phyloP scores from a whole-genome alignment of 108 stramenopile genomes.

The Stephanodiscus minutulus region DNA sequence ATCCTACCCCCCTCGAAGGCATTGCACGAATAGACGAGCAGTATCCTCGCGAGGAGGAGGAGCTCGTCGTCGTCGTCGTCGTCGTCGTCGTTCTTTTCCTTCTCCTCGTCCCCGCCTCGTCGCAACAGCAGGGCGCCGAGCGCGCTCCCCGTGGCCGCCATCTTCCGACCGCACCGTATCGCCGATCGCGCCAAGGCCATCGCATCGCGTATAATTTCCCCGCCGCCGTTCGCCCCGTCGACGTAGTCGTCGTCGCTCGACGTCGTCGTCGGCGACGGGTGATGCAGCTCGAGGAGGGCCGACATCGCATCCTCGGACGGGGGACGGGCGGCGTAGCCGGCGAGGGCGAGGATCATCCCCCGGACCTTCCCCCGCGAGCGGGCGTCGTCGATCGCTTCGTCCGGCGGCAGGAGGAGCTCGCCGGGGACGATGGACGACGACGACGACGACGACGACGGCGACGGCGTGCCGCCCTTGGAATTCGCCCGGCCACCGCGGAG shows the following conservation, averaged over 20 bases:
- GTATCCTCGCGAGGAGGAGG: slow-evolving; percentile 23
- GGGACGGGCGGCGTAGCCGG: slow-evolving; percentile 41
- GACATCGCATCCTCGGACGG: slow-evolving; percentile 14
- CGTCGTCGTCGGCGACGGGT: slow-evolving; percentile 42
- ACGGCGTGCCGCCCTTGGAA: slow-evolving; percentile 9
- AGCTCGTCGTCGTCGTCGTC: slow-evolving; percentile 27
- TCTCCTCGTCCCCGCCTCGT: not conserved
- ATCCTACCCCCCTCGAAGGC: slow-evolving; percentile 81
- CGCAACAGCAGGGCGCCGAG: slow-evolving; percentile 23
- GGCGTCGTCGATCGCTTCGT: not conserved
- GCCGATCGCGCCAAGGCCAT: slow-evolving; percentile 52
- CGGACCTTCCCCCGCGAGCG: slow-evolving; percentile 51
- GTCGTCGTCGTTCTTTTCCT: slow-evolving; percentile 13
- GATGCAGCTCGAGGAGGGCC: slow-evolving; percentile 60
- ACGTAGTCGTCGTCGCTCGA: no score
- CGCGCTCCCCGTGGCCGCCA: slow-evolving; percentile 23
- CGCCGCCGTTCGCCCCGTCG: not conserved
- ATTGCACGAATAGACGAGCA: slow-evolving; percentile 80
- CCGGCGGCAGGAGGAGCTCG: slow-evolving; percentile 30
- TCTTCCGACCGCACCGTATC: slow-evolving; percentile 45
- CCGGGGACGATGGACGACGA: not conserved
- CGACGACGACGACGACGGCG: no score
- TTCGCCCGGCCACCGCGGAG: not conserved
- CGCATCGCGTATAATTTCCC: slow-evolving; percentile 43
- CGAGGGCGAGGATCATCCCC: slow-evolving; percentile 69